These are phyloP conservation scores for Chlorociboria aeruginascens DNA, from an alignment of 495 filamentous ascomycete genomes.

Conservation along the genomic window DNA sequence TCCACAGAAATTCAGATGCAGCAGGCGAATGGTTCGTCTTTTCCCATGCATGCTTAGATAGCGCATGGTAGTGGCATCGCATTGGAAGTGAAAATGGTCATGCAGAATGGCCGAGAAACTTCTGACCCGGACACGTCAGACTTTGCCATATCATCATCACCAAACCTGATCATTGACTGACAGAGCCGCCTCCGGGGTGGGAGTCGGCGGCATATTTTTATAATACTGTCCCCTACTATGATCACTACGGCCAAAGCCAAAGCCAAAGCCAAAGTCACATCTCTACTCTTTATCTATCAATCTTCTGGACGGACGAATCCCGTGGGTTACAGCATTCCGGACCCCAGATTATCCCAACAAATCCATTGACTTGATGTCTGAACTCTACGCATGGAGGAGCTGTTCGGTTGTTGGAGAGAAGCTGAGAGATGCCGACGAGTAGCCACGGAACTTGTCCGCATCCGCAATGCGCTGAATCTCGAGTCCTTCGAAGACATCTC, in stretches of 20 bases:
- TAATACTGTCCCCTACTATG: no score
- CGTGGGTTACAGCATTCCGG: no score
- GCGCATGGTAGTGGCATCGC: constrained; percentile 11
- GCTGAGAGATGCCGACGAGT: constrained; percentile 16
- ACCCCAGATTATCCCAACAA: not conserved
- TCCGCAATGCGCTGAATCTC: constrained; percentile 8
- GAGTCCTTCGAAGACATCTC: constrained; percentile 15
- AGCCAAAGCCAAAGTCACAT: no score
- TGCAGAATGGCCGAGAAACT: constrained; percentile 5
- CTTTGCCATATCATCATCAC: not conserved
- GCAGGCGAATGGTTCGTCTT: constrained; percentile 11
- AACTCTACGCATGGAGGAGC: constrained; percentile 16
- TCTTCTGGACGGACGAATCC: no score
- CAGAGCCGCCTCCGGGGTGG: constrained; percentile 8
- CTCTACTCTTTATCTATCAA: no score
- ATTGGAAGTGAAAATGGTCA: constrained; percentile 15
- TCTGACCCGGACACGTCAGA: constrained; percentile 19
- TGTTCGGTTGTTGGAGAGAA: constrained; percentile 19
- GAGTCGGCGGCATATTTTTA: no score
- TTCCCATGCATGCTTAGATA: constrained; percentile 9
- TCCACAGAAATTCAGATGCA: constrained; percentile 9
- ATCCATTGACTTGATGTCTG: constrained; percentile 18
- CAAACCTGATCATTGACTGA: constrained; percentile 4
- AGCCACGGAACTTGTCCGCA: constrained; percentile 6
- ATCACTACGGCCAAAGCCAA: no score